Base-by-base conservation (phyloP, 2,329 filamentous ascomycete genomes). In the Alternaria consortialis region DNA sequence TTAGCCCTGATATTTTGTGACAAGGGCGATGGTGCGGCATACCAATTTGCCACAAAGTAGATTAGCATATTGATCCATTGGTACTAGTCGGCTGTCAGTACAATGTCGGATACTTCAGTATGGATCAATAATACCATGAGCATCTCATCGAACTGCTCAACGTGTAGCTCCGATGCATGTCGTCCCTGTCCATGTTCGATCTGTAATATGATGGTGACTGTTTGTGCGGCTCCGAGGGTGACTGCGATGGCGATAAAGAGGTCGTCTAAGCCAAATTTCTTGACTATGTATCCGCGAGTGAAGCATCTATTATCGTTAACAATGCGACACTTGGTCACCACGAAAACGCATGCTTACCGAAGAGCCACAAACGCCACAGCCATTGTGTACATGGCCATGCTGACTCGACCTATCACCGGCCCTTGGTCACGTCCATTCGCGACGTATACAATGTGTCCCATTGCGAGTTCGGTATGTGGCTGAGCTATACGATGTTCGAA, bases 11-110 rank as follows among this genome's bases (percentile, higher is more conserved):
- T 9, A 12, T 29, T 5, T 29, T 15, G 9, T 11, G 12, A 13
- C 8, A 27, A 27, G 47, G 20, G 31, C n/a, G n/a, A 23, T 31
- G 42, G 32, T 27, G 39, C 32, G 25, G 25, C 52, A 37, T 55
- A 72, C 72, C 72, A 74, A 39, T 72, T 75, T 13, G 66, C 71
- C 27, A 70, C 51, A 31, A 72, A 70, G 54, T 75, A 75, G 17
- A 73, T 57, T 25, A 73, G 50, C 64, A 71, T 66, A 42, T 71
- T 70, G 50, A 73, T 61, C 68, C 69, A 75, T 27, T 66, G 70
- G 50, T 65, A 75, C 70, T 74, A 47, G n/a, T 47, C 27, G 7
- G 15, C 39, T 4, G 29, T 64, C 15, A 68, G 58, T 43, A 25
- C 11, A 5, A 3, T 11, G 17, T 27, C 5, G 4, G 11, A 9